Percentiles rank a stretch among this genome's conserved stretches.
phyloP scores from a whole-genome alignment of 345 rosid species.

The Kernera saxatilis region DNA sequence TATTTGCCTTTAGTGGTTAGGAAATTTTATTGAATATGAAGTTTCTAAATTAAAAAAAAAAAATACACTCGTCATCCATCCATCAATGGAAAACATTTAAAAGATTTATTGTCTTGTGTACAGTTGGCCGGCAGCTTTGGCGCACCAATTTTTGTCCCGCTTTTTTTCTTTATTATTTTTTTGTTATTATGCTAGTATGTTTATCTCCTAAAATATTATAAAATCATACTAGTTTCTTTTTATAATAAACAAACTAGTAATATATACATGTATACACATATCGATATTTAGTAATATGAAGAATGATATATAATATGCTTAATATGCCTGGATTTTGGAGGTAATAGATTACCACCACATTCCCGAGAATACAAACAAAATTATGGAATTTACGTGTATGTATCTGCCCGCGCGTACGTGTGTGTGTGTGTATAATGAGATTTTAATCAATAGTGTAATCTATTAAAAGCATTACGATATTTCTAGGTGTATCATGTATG shows the following conservation, averaged over 20 bases:
- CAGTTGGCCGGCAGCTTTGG: constrained; percentile 27
- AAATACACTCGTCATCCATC: constrained; percentile 14
- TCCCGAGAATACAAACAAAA: too few species aligned
- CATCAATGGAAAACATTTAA: constrained; percentile 20
- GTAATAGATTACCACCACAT: too few species aligned
- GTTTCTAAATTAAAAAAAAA: neutral
- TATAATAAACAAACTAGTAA: too few species aligned
- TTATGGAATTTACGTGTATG: too few species aligned
- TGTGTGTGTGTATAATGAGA: too few species aligned
- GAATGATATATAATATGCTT: too few species aligned
- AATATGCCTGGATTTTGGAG: too few species aligned
- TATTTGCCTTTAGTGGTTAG: constrained; percentile 3
- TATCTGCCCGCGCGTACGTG: too few species aligned
- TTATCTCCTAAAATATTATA: neutral
- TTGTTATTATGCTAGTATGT: neutral
- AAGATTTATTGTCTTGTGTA: constrained; percentile 16
- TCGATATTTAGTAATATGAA: too few species aligned
- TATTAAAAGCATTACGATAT: neutral
- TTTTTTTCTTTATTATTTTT: neutral
- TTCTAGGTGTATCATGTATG: neutral
- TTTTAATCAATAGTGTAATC: neutral
- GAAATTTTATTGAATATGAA: neutral
- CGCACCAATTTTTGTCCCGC: constrained; percentile 17
- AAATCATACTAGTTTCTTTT: neutral
- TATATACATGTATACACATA: too few species aligned